Evolutionary conservation across 257 asterid genomes (phyloP).

Genomic region (Ballota nigra): DNA sequence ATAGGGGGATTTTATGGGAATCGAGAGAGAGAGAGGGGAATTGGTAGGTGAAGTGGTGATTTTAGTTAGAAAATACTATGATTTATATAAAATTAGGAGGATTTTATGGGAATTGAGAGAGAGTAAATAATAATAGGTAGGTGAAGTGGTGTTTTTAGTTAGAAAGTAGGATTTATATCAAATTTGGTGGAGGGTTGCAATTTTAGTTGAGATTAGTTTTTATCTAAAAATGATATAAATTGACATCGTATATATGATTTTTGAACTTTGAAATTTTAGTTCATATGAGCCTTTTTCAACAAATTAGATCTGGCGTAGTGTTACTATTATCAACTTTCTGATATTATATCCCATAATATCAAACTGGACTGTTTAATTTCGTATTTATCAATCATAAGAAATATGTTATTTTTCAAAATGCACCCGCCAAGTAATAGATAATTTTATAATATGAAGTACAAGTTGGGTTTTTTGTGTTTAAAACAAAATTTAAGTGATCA

Average conservation of each 20-base stretch:
- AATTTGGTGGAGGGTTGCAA: constrained; percentile 37
- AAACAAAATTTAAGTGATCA: no score
- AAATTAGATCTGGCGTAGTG: neutral
- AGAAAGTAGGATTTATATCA: neutral
- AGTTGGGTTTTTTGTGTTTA: no score
- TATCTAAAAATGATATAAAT: neutral
- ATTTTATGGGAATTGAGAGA: constrained; percentile 38
- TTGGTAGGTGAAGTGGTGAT: constrained; percentile 38
- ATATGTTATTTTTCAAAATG: no score
- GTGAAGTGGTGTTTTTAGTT: constrained; percentile 35
- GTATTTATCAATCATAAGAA: no score
- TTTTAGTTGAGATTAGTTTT: constrained; percentile 18
- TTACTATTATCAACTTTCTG: neutral
- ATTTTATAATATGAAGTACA: no score
- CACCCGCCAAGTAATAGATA: no score
- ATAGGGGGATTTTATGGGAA: constrained; percentile 43
- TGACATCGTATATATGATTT: neutral
- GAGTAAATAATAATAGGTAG: constrained; percentile 19
- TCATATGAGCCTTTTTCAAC: neutral
- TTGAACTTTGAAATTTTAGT: neutral
- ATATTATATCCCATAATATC: no score
- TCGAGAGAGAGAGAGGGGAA: constrained; percentile 22
- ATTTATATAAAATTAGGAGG: neutral
- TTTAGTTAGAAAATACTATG: constrained; percentile 4
- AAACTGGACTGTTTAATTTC: no score